Evolutionary conservation across 179 eudicot species (phyloP).

Genomic region (Silene coronaria): DNA sequence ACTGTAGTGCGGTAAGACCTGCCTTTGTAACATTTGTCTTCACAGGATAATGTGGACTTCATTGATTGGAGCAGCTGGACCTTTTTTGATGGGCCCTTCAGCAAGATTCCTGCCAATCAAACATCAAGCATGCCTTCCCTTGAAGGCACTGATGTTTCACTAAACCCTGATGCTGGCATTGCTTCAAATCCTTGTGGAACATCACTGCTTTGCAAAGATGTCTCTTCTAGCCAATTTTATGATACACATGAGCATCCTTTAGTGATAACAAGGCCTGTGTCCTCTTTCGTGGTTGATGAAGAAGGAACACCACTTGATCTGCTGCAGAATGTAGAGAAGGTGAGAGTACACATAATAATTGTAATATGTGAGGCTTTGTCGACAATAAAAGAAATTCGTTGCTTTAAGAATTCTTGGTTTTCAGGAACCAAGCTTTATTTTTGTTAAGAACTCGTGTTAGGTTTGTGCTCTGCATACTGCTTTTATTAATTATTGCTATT

Average conservation of each 20-base stretch:
- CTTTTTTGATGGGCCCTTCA: constrained; percentile 40
- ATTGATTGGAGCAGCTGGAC: constrained; percentile 77
- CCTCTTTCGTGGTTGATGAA: constrained; percentile 30
- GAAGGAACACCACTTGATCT: constrained; percentile 26
- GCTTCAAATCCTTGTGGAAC: constrained; percentile 22
- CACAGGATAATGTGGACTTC: constrained; percentile 43
- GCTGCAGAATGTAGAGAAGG: constrained; percentile 27
- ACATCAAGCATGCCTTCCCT: constrained; percentile 24
- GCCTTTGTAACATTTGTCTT: constrained; percentile 21
- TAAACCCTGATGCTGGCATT: constrained; percentile 40
- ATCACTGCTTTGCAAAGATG: constrained; percentile 24
- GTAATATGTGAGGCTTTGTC: background rate
- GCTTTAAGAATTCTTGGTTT: background rate
- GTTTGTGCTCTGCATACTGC: background rate
- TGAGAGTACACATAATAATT: constrained; percentile 12
- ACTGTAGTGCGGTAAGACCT: background rate
- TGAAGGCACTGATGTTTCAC: constrained; percentile 32
- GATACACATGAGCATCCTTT: constrained; percentile 19
- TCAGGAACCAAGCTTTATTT: background rate
- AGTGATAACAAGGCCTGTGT: constrained; percentile 13
- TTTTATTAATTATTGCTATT: constrained; percentile 13
- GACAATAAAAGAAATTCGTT: background rate
- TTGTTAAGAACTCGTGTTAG: constrained; percentile 11
- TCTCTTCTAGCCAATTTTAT: constrained; percentile 23
- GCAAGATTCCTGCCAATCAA: constrained; percentile 23